phyloP scores from a whole-genome alignment of 169 alveolate species.

The Plasmodium knowlesi region DNA sequence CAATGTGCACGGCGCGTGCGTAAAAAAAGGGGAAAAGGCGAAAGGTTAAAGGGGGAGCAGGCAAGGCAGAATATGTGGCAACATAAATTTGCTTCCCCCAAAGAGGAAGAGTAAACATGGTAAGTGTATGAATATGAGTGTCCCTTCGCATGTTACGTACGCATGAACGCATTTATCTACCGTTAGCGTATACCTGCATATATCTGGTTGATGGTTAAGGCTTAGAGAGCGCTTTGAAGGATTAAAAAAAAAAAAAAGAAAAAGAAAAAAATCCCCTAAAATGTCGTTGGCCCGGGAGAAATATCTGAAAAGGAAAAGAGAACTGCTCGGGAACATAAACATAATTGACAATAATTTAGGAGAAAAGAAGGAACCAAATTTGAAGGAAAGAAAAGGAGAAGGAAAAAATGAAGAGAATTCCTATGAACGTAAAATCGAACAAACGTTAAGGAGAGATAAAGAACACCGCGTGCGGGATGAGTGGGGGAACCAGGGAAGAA shows the following conservation, averaged over 20 bases:
- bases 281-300: constrained; percentile 74
- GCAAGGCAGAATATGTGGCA: neutral
- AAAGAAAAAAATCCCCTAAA: too few species aligned
- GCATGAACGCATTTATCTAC: neutral
- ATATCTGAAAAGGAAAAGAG: constrained; percentile 72
- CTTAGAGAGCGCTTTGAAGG: neutral
- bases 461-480: constrained; percentile 4
- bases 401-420: neutral
- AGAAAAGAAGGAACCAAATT: constrained; percentile 13
- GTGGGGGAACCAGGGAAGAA: neutral
- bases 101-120: neutral
- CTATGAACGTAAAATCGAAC: neutral
- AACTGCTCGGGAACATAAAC: constrained; percentile 56
- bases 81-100: neutral
- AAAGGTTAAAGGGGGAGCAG: neutral
- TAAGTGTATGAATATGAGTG: neutral
- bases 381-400: constrained; percentile 30
- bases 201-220: neutral
- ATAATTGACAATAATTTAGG: constrained; percentile 36
- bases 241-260: neutral
- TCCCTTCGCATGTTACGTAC: neutral
- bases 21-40: neutral
- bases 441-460: neutral
- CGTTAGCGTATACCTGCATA: neutral
- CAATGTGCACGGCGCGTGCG: neutral